Evolutionary conservation across 306 rosid genomes (phyloP).

Genomic region (Vigna trinervia): DNA sequence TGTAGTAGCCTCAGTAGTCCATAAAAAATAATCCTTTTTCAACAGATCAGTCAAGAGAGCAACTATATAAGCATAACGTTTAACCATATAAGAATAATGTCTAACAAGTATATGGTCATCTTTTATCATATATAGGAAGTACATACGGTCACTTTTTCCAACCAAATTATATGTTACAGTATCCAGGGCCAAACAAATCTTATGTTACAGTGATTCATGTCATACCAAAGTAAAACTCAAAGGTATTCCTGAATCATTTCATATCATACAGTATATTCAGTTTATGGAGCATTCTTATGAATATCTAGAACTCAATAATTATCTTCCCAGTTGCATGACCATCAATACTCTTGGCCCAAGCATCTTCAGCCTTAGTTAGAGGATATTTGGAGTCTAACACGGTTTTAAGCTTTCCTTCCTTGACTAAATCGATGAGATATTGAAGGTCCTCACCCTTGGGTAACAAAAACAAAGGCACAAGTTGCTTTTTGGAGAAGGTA

Average conservation of each 20-base stretch:
- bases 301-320: constrained; percentile 60
- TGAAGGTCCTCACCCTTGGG: constrained; percentile 61
- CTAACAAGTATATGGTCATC: not conserved
- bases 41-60: too few relatives aligned
- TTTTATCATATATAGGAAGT: not conserved
- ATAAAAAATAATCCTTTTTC: too few relatives aligned
- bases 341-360: constrained; percentile 73
- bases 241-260: not conserved
- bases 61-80: too few relatives aligned
- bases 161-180: not conserved
- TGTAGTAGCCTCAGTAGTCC: too few relatives aligned
- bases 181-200: not conserved
- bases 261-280: not conserved
- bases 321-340: constrained; percentile 95
- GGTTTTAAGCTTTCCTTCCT: constrained; percentile 77
- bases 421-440: constrained; percentile 65
- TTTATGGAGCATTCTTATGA: not conserved
- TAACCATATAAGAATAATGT: too few relatives aligned
- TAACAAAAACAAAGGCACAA: constrained; percentile 59
- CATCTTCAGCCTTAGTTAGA: constrained; percentile 66
- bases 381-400: constrained; percentile 70
- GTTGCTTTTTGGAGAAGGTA: constrained; percentile 72
- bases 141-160: not conserved
- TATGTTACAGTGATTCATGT: not conserved
- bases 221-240: not conserved